Percentiles rank a stretch among this genome's conserved stretches.
Evolutionary conservation across 2,329 filamentous ascomycete genomes (phyloP).

Genomic region (Ambrosiella cleistominuta): DNA sequence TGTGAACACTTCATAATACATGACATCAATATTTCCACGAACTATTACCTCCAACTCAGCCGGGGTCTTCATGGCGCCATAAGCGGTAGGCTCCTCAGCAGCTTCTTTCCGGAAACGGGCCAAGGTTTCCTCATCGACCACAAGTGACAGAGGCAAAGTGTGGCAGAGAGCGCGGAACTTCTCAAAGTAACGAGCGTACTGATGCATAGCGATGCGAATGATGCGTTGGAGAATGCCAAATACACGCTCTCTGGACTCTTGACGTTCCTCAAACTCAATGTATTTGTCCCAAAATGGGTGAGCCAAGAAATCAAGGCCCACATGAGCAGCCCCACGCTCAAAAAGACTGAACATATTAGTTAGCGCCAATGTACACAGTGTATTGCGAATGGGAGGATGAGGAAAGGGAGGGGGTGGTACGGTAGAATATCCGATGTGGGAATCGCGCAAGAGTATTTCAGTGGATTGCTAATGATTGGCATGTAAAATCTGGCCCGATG

Average conservation of each 20-base stretch:
- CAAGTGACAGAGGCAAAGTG: conserved; percentile 51
- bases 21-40: conserved; percentile 58
- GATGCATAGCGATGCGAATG: conserved; percentile 82
- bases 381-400: conserved; percentile 15
- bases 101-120: conserved; percentile 54
- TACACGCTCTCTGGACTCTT: conserved; percentile 68
- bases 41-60: conserved; percentile 71
- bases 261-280: conserved; percentile 84
- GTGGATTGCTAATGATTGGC: background rate
- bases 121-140: conserved; percentile 52
- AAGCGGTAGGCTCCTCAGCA: conserved; percentile 41
- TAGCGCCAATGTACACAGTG: background rate
- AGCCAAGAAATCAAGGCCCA: conserved; percentile 82
- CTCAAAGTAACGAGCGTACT: conserved; percentile 90
- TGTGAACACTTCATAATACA: conserved; percentile 66
- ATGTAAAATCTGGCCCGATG: background rate
- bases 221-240: conserved; percentile 70
- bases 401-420: conserved; percentile 11
- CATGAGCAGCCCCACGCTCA: conserved; percentile 67
- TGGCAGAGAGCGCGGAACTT: conserved; percentile 66
- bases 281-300: conserved; percentile 99
- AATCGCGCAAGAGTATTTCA: background rate
- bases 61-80: conserved; percentile 42
- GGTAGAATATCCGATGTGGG: background rate
- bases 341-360: conserved; percentile 51